These are phyloP conservation scores for Fusarium solani-melongenae DNA, from an alignment of 2,329 filamentous ascomycete species.

Conservation along the genomic window DNA sequence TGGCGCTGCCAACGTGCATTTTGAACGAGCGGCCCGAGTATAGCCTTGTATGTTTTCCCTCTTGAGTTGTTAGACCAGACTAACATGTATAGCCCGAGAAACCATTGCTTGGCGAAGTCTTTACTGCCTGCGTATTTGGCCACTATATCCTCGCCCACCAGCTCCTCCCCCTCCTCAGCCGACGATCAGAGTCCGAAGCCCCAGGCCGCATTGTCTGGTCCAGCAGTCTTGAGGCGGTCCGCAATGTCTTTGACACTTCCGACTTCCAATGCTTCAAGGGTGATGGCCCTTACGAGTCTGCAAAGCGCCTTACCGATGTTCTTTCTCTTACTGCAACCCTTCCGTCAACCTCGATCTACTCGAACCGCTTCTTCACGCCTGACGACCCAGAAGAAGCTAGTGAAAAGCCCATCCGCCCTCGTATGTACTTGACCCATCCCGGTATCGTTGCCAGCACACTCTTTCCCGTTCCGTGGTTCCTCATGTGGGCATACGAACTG, in stretches of 20 bases:
- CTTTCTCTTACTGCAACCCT: constrained; percentile 79
- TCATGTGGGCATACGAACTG: constrained; percentile 75
- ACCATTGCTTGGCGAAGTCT: constrained; percentile 80
- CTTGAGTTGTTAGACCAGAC: not conserved
- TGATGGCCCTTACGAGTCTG: constrained; percentile 80
- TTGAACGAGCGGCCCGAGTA: constrained; percentile 54
- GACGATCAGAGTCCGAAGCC: constrained; percentile 52
- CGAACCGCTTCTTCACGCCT: constrained; percentile 65
- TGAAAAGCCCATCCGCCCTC: constrained; percentile 57
- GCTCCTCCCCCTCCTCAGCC: constrained; percentile 77
- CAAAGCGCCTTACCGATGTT: constrained; percentile 88
- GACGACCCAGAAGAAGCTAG: constrained; percentile 35
- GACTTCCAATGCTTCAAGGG: constrained; percentile 82
- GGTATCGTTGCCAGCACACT: constrained; percentile 88
- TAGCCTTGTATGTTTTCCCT: constrained; percentile 47
- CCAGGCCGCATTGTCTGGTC: constrained; percentile 86
- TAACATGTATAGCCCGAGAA: constrained; percentile 56
- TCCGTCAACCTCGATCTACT: constrained; percentile 69
- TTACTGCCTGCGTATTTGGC: constrained; percentile 93
- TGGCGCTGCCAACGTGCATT: constrained; percentile 61
- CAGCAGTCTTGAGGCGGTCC: constrained; percentile 78
- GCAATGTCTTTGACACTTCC: constrained; percentile 64
- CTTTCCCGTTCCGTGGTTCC: constrained; percentile 76
- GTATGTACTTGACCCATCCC: constrained; percentile 84
- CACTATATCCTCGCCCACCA: constrained; percentile 91